Conservation (phyloP, 1,284 basidiomycete species). For the Irpex sp. region DNA sequence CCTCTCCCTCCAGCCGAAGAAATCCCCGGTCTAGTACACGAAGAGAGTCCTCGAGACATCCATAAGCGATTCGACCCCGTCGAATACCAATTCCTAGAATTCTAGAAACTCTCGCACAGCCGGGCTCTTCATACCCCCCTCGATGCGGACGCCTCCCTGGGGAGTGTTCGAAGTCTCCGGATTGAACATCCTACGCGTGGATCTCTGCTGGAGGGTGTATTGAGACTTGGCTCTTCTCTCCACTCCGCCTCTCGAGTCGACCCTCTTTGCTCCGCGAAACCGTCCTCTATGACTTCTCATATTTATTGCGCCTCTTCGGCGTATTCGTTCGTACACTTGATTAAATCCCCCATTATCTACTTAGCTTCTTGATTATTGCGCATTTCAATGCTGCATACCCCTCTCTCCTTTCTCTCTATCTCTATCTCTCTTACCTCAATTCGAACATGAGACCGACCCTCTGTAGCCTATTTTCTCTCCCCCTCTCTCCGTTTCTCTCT, state of each 20-base stretch:
- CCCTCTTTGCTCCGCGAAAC: too few relatives aligned
- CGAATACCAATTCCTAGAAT: conserved; percentile 69
- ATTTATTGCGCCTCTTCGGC: too few relatives aligned
- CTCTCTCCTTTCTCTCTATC: not conserved
- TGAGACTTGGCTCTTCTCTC: not conserved
- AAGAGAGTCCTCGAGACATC: conserved; percentile 52
- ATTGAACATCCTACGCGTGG: not conserved
- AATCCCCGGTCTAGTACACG: conserved; percentile 69
- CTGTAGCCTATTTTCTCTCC: not conserved
- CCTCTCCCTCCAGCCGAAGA: conserved; percentile 72
- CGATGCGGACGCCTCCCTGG: not conserved
- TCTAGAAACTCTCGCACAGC: conserved; percentile 34
- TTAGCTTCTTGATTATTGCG: too few relatives aligned
- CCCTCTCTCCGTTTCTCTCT: not conserved
- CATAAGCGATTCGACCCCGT: conserved; percentile 63
- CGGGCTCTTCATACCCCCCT: not conserved
- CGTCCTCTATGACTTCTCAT: too few relatives aligned
- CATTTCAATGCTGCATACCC: not conserved
- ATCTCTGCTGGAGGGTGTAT: not conserved
- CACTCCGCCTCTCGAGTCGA: not conserved
- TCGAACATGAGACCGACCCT: not conserved
- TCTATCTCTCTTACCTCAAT: not conserved
- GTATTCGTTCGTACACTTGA: too few relatives aligned
- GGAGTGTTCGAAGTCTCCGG: not conserved
- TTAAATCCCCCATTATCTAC: too few relatives aligned